Evolutionary conservation across 2,329 filamentous ascomycete genomes (phyloP), one percentile per base, ranked within the genome.

Genomic region (Botrytis cinerea): DNA sequence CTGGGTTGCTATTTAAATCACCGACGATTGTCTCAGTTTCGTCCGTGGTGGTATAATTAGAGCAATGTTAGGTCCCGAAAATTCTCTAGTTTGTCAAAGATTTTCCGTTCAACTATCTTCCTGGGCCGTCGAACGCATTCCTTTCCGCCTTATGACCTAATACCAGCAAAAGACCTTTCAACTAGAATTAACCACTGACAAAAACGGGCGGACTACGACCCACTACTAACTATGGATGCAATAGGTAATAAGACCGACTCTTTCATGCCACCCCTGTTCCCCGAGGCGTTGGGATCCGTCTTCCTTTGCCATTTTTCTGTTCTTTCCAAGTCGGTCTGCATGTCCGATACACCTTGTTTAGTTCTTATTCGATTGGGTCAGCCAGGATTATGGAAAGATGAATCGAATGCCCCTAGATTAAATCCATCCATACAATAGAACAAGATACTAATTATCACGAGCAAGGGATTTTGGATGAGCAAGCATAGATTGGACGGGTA

Each of bases 341-440:
- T 61, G 32, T 38, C 40, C 54, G 54, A 61, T 25, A 61, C 45
- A 43, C 61, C 54, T 67, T 59, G 48, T 18, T 63, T 60, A 40
- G n/a, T 60, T 57, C 60, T n/a, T 18, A 63, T 72, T 72, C 32
- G 63, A 67, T 59, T 61, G 57, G 46, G 66, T 59, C 25, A 45
- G 61, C 70, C 28, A 32, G 70, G 70, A 72, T 72, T 72, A 72
- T 66, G 70, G 70, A 72, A 72, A 64, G 38, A 72, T 38, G n/a
- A 72, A 57, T 72, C 60, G 61, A 66, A 72, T 72, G 32, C 43
- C 18, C 68, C 54, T 57, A 60, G 60, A 60, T 70, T 70, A 61
- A 48, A 18, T 28, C 25, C 28, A 22, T 67, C 45, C 16, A 25
- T 28, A 38, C 22, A 18, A 70, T 25, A 45, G 67, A 43, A 43